Evolutionary conservation across 192 early-diverging fungal species (phyloP).

Genomic region (Coemansia brasiliensis): DNA sequence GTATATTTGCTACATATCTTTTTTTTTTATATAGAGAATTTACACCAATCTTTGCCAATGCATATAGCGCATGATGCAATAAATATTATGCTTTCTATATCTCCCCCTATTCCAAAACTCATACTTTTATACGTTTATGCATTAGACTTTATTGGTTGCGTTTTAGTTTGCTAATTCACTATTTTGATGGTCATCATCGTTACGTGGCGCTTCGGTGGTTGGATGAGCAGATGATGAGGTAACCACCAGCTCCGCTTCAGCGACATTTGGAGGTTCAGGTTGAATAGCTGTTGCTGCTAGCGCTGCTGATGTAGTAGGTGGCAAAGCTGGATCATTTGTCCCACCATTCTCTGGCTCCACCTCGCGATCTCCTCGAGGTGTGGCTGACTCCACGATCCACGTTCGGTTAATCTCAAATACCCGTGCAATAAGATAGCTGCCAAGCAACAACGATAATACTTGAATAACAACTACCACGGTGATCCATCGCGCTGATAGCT

Average conservation of each 20-base stretch:
- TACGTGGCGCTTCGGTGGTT: neutral
- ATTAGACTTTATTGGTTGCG: too few species aligned
- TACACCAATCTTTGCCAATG: neutral
- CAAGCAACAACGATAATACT: constrained; percentile 7
- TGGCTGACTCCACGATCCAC: neutral
- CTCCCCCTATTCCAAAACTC: too few species aligned
- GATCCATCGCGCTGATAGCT: constrained; percentile 6
- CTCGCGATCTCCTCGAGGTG: neutral
- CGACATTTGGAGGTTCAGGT: neutral
- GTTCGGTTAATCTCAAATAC: constrained; percentile 2
- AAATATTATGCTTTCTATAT: too few species aligned
- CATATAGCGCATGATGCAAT: too few species aligned
- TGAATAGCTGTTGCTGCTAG: too few species aligned
- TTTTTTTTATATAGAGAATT: neutral
- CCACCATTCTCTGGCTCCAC: too few species aligned
- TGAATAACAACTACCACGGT: constrained; percentile 22
- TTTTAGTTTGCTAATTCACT: too few species aligned
- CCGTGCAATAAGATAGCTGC: constrained; percentile 3
- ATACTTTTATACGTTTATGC: too few species aligned
- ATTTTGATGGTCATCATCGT: neutral
- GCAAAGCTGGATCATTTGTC: too few species aligned
- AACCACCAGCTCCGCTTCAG: constrained; percentile 3
- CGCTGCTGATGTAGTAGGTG: too few species aligned
- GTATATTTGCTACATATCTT: neutral
- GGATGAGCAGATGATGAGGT: neutral